Evolutionary conservation across 495 filamentous ascomycete species (phyloP), one percentile per base, ranked within the genome.

Genomic region (Talaromyces stipitatus): DNA sequence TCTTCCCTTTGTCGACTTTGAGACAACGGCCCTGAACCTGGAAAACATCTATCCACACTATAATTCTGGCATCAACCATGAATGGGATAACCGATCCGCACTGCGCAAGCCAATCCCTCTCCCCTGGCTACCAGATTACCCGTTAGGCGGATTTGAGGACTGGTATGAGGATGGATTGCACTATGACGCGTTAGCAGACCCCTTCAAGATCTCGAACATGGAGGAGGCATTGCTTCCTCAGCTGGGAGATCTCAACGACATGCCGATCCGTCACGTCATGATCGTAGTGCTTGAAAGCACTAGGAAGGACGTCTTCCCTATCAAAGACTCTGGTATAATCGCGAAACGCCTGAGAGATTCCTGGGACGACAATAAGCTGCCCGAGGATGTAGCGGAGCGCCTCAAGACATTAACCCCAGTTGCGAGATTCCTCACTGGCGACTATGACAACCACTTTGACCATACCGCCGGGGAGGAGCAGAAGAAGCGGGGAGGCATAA

Each of bases 251-350:
- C 60, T 65, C 11, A 65, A 65, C 8, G 59, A 69, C n/a, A 62
- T 78, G 18, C 67, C 70, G 12, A 78, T 80, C 59, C 78, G 77
- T 57, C 76, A 80, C 51, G 62, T 80, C 30, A 64, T 79, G 33
- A 27, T 78, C 18, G 51, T 80, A 18, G 75, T 76, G 41, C 65
- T 80, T 18, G 77, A 80, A 55, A 77, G 74, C 45, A 77, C 77
- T 0, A 71, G 77, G 12, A 70, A 66, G 18, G 77, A 80, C 61
- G 69, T 78, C 22, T 80, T 80, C 58, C 77, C 77, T 3, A 53
- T 80, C 23, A 78, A 78, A 33, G 71, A 72, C 43, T 67, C 66
- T 4, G 68, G 65, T 20, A 29, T 50, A 50, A 65, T 78, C 29
- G 72, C 67, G 56, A 52, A 78, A 10, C 68, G 66, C 47, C 73